Evolutionary conservation across 768 basidiomycete species (phyloP), one percentile per base, ranked within the genome.

Genomic region (Phaffia australis): DNA sequence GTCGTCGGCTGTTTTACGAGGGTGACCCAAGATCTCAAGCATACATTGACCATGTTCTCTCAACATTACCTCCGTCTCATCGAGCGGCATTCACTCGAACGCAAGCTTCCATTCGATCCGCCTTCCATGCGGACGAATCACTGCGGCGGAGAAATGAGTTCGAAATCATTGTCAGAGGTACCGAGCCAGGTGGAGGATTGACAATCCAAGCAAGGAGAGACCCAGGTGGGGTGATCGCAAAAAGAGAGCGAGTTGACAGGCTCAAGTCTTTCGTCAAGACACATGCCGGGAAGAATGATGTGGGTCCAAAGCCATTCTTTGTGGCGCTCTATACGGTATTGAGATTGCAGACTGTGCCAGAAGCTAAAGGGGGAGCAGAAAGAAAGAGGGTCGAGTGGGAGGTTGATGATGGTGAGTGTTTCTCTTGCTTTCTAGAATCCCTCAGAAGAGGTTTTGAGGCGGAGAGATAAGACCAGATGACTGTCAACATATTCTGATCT

Each of bases 331-430:
- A 56, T 23, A 59, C 57, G 19, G 63, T 56, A 27, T 32, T 69
- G 25, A 51, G 63, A 46, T 46, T 69, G 56, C 67, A 69, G 56
- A 46, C 62, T 7, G 56, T 42, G 23, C 50, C n/a, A 35, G 67
- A 59, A 19, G 54, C 52, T 21, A 64, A 69, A 51, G 67, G 67
- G 16, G 67, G 67, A 23, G 56, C 67, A 21, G 67, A 63, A 18
- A 46, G 7, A 4, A 46, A 46, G 19, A 48, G 67, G 52, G 29
- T 69, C 8, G 67, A 69, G 55, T 69, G 67, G 67, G 67, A 69
- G 29, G 29, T 69, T n/a, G 67, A 69, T 49, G 67, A 69, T 55
- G 66, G 66, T 68, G 30, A 68, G 66, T 11, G 11, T 52, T 15
- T 49, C 48, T 19, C n/a, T 18, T 62, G 2, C 5, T 18, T 52